Evolutionary conservation across 768 basidiomycete genomes (phyloP), one percentile per base, ranked within the genome.

Genomic region (Phylloporus scabripes): DNA sequence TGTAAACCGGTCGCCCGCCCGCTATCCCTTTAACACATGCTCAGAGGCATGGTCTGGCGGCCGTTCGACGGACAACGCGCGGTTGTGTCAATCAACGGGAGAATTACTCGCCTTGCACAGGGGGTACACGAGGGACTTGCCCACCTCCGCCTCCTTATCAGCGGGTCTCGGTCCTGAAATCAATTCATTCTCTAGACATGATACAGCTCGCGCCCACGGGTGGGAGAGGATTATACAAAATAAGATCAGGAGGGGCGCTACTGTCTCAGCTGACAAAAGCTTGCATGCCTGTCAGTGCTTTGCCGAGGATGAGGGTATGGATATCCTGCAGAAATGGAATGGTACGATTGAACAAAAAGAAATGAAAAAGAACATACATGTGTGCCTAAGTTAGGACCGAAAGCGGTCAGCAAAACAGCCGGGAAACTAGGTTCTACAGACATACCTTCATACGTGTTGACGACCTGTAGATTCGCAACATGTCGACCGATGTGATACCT

Each of bases 401-500:
- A 18, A 15, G 32, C 28, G 32, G 42, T 56, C 21, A 57, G 49
- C 39, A 38, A 40, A 28, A 41, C 31, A 42, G 26, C 1, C 11
- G 14, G 7, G 4, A 12, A 23, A 14, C 48, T 20, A 39, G 32
- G 45, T 41, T 37, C 34, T 47, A 47, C 29, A 54, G 11, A 50
- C 73, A 26, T 63, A 76, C 90, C 93, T 74, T 96, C 93, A 62
- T 96, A 96, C 0, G 93, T 97, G 58, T 93, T 93, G 7, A 92
- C 85, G n/a, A 97, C 87, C 63, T 98, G 94, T 51, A 96, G 64
- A 67, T 97, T 98, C 0, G 88, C 87, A 8, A 90, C 93, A 71
- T 97, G 94, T 29, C 95, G 73, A n/a, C 90, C 91, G 46, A 98
- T 83, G 62, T 92, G 90, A 62, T 93, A 96, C 65, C 90, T 93